Evolutionary conservation across 352 stramenopile genomes (phyloP).

Genomic region (Globisporangium polare): DNA sequence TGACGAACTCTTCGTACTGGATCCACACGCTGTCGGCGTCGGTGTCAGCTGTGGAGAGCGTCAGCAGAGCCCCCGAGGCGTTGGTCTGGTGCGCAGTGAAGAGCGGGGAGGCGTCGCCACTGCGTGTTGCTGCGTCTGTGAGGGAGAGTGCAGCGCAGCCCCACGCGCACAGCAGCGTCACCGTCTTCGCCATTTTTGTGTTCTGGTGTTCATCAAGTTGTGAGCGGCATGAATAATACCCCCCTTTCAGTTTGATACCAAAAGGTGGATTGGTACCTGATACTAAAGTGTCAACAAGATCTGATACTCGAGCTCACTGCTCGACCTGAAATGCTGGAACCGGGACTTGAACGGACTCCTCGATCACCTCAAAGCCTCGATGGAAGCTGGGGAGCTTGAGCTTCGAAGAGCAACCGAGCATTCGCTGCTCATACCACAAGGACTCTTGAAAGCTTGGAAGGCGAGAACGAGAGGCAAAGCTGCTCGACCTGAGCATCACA

Average conservation of each 20-base stretch:
- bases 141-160: background rate
- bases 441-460: too few species aligned
- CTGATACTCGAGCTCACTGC: too few species aligned
- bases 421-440: too few species aligned
- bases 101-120: background rate
- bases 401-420: too few species aligned
- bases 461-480: too few species aligned
- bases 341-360: too few species aligned
- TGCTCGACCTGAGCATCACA: too few species aligned
- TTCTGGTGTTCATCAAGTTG: background rate
- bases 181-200: background rate
- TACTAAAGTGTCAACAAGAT: background rate
- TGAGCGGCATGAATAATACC: background rate
- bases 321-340: too few species aligned
- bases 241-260: background rate
- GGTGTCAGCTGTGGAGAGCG: background rate
- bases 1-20: slow-evolving; percentile 11
- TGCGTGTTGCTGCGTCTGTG: background rate
- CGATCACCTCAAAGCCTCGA: too few species aligned
- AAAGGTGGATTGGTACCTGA: background rate
- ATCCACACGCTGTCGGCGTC: background rate
- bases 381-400: too few species aligned
- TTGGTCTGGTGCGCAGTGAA: background rate
- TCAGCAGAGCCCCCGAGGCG: background rate
- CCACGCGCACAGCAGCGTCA: background rate